phyloP scores from a whole-genome alignment of 129 eudicot species.

The Lactuca sativa region DNA sequence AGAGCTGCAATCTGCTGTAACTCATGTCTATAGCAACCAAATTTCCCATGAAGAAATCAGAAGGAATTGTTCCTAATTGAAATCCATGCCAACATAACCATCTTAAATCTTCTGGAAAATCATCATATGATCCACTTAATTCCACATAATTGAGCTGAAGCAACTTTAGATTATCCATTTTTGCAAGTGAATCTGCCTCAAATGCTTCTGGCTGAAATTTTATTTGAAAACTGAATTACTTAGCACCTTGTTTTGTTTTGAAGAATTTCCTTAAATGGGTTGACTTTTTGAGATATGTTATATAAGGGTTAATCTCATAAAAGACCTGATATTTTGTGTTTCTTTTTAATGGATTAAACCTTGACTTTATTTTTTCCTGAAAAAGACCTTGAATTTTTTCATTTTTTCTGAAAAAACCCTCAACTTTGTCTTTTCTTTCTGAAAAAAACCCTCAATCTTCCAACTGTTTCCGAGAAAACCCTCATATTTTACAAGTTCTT shows the following conservation, averaged over 20 bases:
- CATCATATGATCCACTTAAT: constrained; percentile 20
- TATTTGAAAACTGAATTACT: background rate
- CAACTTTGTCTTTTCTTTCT: too few species aligned
- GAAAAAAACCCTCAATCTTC: too few species aligned
- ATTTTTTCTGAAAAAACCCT: too few species aligned
- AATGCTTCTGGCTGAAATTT: constrained; percentile 10
- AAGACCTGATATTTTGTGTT: too few species aligned
- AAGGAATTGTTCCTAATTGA: constrained; percentile 17
- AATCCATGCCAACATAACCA: constrained; percentile 38
- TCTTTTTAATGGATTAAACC: too few species aligned
- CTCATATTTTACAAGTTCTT: too few species aligned
- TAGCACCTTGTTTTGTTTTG: background rate
- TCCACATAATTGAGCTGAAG: constrained; percentile 32
- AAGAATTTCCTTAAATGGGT: too few species aligned
- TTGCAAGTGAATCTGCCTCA: constrained; percentile 18
- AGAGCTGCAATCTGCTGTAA: constrained; percentile 23
- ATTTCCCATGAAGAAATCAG: constrained; percentile 24
- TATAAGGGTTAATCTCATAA: too few species aligned
- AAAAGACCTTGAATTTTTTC: too few species aligned
- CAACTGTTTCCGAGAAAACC: too few species aligned
- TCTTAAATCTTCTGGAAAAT: constrained; percentile 29
- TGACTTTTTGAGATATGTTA: too few species aligned
- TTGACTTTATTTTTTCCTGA: too few species aligned
- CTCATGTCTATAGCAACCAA: constrained; percentile 35
- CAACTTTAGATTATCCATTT: constrained; percentile 26